phyloP scores from a whole-genome alignment of 2,329 filamentous ascomycete species.

The Neospermospora avenae region DNA sequence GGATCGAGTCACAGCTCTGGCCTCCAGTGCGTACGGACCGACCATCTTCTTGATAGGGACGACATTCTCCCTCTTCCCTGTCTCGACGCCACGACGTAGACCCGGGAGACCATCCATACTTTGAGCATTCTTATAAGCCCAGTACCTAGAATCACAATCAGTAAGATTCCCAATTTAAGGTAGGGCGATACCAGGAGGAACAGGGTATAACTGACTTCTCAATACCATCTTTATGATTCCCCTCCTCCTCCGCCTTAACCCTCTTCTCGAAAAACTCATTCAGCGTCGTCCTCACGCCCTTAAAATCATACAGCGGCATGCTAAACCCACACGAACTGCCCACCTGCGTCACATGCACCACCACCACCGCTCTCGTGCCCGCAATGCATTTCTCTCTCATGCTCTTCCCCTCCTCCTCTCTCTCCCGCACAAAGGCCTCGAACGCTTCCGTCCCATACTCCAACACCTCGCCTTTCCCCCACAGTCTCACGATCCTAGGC shows the following conservation, averaged over 20 bases:
- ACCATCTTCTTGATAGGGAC: constrained; percentile 29
- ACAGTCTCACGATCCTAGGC: constrained; percentile 23
- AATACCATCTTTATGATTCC: constrained; percentile 22
- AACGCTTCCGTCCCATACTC: constrained; percentile 22
- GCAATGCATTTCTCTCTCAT: not conserved
- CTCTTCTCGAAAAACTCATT: constrained; percentile 26
- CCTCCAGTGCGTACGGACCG: constrained; percentile 15
- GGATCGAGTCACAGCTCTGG: not conserved
- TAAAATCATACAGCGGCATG: constrained; percentile 23
- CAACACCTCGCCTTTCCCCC: constrained; percentile 23
- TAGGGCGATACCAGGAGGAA: not conserved
- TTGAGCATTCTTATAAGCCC: constrained; percentile 23
- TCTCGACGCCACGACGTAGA: constrained; percentile 18
- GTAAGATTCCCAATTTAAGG: not conserved
- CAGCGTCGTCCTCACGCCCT: constrained; percentile 18
- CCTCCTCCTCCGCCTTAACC: constrained; percentile 16
- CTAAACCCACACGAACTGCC: constrained; percentile 22
- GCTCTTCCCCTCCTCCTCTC: constrained; percentile 13
- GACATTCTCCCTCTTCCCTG: constrained; percentile 17
- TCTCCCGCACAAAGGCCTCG: constrained; percentile 15
- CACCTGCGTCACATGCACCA: constrained; percentile 25
- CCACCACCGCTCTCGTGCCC: constrained; percentile 20
- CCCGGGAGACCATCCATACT: constrained; percentile 25
- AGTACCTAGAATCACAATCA: constrained; percentile 14
- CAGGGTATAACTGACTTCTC: constrained; percentile 14